These are phyloP conservation scores for Cylindrotheca fusiformis DNA, from an alignment of 108 stramenopile genomes.

Conservation along the genomic window DNA sequence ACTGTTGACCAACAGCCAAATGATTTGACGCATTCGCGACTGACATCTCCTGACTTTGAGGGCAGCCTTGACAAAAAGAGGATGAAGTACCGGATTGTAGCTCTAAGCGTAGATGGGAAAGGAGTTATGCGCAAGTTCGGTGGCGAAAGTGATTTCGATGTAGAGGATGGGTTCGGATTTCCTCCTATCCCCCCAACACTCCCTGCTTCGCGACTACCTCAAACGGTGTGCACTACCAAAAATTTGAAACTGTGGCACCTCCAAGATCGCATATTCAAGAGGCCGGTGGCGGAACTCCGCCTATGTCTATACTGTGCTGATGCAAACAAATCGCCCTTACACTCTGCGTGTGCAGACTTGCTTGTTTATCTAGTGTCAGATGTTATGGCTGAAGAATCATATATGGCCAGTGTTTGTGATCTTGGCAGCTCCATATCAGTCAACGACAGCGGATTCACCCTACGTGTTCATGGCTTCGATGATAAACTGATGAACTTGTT, in stretches of 20 bases:
- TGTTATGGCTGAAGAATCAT: slow-evolving; percentile 62
- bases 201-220: slow-evolving; percentile 55
- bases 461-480: slow-evolving; percentile 78
- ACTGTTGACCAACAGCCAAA: slow-evolving; percentile 38
- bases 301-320: slow-evolving; percentile 54
- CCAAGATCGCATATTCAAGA: slow-evolving; percentile 79
- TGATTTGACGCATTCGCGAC: slow-evolving; percentile 18
- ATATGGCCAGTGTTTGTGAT: slow-evolving; percentile 75
- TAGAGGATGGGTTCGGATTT: slow-evolving; percentile 47
- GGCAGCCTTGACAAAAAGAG: slow-evolving; percentile 68
- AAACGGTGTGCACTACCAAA: slow-evolving; percentile 57
- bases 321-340: slow-evolving; percentile 62
- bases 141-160: slow-evolving; percentile 74
- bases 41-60: slow-evolving; percentile 50
- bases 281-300: slow-evolving; percentile 81
- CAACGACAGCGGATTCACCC: slow-evolving; percentile 64
- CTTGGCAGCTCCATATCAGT: slow-evolving; percentile 52
- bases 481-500: slow-evolving; percentile 70
- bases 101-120: slow-evolving; percentile 60
- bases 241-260: slow-evolving; percentile 73
- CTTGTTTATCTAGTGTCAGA: slow-evolving; percentile 67
- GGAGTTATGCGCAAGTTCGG: slow-evolving; percentile 61
- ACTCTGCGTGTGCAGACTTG: slow-evolving; percentile 71
- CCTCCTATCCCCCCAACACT: slow-evolving; percentile 74
- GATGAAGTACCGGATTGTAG: slow-evolving; percentile 66